Evolutionary conservation across 1,139 yeast genomes (phyloP), one percentile per base, ranked within the genome.

Genomic region (Entelexis sorbosivorans): DNA sequence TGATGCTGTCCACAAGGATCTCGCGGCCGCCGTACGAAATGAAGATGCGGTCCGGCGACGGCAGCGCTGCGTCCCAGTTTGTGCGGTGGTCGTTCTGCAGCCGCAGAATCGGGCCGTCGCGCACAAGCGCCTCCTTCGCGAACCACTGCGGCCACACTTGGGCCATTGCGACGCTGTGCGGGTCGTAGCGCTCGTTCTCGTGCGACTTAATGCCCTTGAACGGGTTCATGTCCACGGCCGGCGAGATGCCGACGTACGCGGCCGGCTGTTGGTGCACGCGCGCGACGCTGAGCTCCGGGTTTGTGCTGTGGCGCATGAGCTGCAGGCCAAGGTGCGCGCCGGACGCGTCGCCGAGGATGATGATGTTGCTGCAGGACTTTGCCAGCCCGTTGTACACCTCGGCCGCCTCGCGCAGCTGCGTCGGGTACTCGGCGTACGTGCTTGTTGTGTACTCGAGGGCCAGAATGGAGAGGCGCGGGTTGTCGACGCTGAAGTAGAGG

Each of bases 321-420:
- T 34, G 36, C 22, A 34, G 22, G 13, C 17, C n/a, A 10, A 59
- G 44, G 26, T 56, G 54, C 6, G 61, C 61, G n/a, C 61, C 61
- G 3, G 56, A 52, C 6, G 60, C 56, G 47, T 59, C 61, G 14
- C 61, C 61, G 20, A 53, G 39, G n/a, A 50, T 19, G 11, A 59
- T 43, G 31, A 57, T 52, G 29, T 47, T 48, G 17, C 42, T 31
- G 35, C 57, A 57, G 10, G 55, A n/a, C 24, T 47, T 29, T 8
- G 34, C 5, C 20, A 58, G 53, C 38, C 49, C 47, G 22, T 44
- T 10, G 44, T 56, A 57, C 24, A 48, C 47, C 5, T 54, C 52
- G 32, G 52, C 20, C 1, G 57, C 57, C 44, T 57, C 59, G 20
- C 55, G 11, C 13, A 54, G 42, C 47, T 59, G 61, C n/a, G 47